phyloP scores from a whole-genome alignment of 2,329 filamentous ascomycete species.

The Claviceps fusiformis region DNA sequence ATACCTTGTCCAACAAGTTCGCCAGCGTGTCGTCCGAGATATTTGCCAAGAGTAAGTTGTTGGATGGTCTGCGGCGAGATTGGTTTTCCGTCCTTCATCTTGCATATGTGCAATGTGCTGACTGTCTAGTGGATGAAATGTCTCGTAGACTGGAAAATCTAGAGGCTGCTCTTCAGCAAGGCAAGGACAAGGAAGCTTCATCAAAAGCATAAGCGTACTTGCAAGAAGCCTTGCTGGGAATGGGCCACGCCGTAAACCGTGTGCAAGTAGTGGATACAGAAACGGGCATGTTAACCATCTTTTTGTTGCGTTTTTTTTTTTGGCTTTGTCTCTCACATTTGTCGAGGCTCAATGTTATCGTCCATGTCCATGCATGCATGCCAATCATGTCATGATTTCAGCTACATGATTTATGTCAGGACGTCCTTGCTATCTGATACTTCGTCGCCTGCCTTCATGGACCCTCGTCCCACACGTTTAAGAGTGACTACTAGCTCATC shows the following conservation, averaged over 20 bases:
- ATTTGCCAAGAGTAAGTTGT: constrained; percentile 65
- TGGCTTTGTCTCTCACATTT: background rate
- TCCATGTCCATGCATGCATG: background rate
- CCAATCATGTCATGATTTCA: background rate
- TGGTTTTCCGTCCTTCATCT: background rate
- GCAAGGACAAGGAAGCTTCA: constrained; percentile 30
- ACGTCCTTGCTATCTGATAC: background rate
- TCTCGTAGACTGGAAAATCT: constrained; percentile 71
- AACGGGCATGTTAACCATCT: background rate
- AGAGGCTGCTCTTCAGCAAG: constrained; percentile 55
- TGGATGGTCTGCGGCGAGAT: background rate
- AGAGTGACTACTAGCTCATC: background rate
- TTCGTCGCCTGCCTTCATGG: no score
- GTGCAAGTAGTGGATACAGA: background rate
- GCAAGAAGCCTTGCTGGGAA: background rate
- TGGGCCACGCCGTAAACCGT: background rate
- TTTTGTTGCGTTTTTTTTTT: background rate
- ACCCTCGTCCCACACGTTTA: background rate
- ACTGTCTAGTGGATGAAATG: constrained; percentile 76
- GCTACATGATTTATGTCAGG: background rate
- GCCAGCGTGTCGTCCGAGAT: constrained; percentile 74
- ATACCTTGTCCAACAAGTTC: constrained; percentile 76
- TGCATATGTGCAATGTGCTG: constrained; percentile 5
- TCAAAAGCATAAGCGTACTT: constrained; percentile 19
- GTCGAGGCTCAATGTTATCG: background rate